Base-by-base conservation (phyloP, 805 yeast species). In the Teunomyces kruisii region DNA sequence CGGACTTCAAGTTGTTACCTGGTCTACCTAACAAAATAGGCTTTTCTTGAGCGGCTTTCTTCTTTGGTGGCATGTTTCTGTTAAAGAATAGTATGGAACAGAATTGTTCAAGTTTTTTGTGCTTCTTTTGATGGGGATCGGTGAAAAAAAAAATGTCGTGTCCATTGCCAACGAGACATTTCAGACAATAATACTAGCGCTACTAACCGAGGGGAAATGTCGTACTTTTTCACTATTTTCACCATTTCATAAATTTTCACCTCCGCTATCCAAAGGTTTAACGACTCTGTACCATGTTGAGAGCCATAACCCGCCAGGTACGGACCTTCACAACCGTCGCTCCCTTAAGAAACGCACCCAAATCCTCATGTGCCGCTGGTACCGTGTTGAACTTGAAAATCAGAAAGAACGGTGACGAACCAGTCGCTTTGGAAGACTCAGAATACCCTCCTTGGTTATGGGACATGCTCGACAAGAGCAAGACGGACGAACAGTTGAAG, bases 401-500 rank as follows among this genome's bases (percentile, higher is more conserved):
- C 36, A 79, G 79, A 59, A 90, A 89, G 59, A 74, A 76, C 30
- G 95, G 92, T n/a, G 81, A 84, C 48, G 97, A 90, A 55, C 89
- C 95, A 7, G 82, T 88, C 4, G 98, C 98, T 1, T 65, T 86
- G 44, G 88, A 85, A 49, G 98, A 94, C 62, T 73, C 73, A 31
- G 96, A 91, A 57, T 92, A 92, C 61, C 99, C 99, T 4, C 87
- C 78, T 37, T 92, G 99, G 99, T 75, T 92, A 43, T 94, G 98
- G 98, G 80, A 77, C 4, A 72, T 88, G 39, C 76, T 90, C 27
- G 96, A 91, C 63, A 71, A 78, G 42, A 78, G 78, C 31, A 78
- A 78, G n/a, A 83, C 80, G 57, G 71, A 75, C 45, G 77, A 72
- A 22, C 72, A 77, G 52, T 72, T 85, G 31, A 82, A 78, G 41